These are phyloP conservation scores for Cryphonectria parasitica DNA, from an alignment of 2,329 filamentous ascomycete species.

Conservation along the genomic window DNA sequence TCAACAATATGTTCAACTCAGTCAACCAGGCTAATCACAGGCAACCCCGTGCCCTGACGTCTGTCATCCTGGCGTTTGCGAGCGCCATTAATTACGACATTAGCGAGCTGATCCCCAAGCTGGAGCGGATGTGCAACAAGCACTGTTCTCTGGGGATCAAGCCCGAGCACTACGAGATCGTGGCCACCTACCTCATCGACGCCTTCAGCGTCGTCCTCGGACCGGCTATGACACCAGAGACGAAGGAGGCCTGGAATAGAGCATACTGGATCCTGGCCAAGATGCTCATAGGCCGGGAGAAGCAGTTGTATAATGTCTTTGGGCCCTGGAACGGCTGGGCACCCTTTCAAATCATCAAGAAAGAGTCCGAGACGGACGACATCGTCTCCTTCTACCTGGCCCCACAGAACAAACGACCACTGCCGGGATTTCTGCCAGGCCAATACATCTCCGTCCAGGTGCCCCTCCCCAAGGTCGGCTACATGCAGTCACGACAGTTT, in stretches of 20 bases:
- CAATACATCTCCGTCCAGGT: conserved; percentile 72
- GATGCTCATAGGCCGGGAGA: conserved; percentile 71
- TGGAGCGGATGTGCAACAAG: conserved; percentile 69
- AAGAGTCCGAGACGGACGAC: conserved; percentile 67
- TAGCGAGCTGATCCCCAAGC: conserved; percentile 55
- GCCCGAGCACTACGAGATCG: conserved; percentile 71
- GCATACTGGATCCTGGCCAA: conserved; percentile 76
- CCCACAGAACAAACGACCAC: conserved; percentile 62
- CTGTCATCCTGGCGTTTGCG: conserved; percentile 71
- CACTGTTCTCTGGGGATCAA: conserved; percentile 72
- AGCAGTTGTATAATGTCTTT: conserved; percentile 63
- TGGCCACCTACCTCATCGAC: conserved; percentile 69
- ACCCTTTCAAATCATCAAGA: conserved; percentile 66
- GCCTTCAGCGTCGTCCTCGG: conserved; percentile 71
- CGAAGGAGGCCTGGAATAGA: conserved; percentile 69
- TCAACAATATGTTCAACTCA: conserved; percentile 73
- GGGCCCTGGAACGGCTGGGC: conserved; percentile 70
- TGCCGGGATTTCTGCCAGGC: conserved; percentile 69
- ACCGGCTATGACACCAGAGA: conserved; percentile 64
- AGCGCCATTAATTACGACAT: conserved; percentile 66
- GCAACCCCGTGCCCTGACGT: conserved; percentile 65
- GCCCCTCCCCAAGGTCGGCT: conserved; percentile 58
- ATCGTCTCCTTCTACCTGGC: conserved; percentile 73
- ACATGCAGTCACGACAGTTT: conserved; percentile 72
- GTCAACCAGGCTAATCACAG: conserved; percentile 66